Evolutionary conservation across 768 basidiomycete genomes (phyloP), one percentile per base, ranked within the genome.

Genomic region (Lentinula guzmanii): DNA sequence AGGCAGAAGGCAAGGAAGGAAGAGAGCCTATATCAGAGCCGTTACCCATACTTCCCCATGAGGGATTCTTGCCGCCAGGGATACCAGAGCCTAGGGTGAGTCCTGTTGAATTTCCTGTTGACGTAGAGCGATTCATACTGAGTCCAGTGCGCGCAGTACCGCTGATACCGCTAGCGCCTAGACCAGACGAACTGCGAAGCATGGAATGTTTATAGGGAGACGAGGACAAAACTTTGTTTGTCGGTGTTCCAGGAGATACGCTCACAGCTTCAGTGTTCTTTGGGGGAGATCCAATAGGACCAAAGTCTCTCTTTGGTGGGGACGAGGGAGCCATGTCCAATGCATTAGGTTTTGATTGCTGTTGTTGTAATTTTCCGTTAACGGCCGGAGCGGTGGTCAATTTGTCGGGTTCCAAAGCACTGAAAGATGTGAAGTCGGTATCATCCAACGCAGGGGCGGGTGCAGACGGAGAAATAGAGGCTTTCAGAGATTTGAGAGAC

Each of bases 241-340:
- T 74, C 7, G 89, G 88, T 0, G 85, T 84, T 5, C 81, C 80
- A 4, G 86, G 84, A 24, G 85, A 84, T 66, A 82, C 79, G 11
- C 76, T 76, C 61, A n/a, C 37, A 13, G 76, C 0, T 72, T 62
- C 42, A 66, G 62, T 21, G 68, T 69, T 57, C 48, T 77, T 75
- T 13, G 92, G 88, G 8, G 91, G 89, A 3, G 90, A 91, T 2
- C 92, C 92, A 63, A 93, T 91, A 15, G 92, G 90, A 8, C 91
- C 91, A 66, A 90, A 87, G 69, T 90, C 90, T 31, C 79, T 75
- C 41, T 84, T 85, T 11, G 84, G 84, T 0, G 81, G 81, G 35
- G 80, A 85, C 2, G 71, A 65, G 1, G 69, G 60, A 43, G 68
- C 67, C 61, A 70, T 74, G 31, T 70, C 72, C 55, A 74, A 72